phyloP scores from a whole-genome alignment of 805 yeast genomes.

The Candida corydali region DNA sequence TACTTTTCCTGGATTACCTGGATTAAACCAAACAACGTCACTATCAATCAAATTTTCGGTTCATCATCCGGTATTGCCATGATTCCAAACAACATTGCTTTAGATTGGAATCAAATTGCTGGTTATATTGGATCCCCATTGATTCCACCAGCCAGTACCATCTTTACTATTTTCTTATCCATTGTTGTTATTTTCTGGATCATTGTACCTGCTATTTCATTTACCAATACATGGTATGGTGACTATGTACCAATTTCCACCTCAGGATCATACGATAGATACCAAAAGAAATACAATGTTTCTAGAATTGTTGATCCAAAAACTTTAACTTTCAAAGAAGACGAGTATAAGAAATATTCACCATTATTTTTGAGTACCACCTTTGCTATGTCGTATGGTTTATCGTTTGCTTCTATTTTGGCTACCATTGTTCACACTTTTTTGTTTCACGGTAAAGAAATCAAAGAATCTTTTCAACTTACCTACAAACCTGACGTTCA shows the following conservation, averaged over 20 bases:
- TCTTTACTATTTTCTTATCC: slow-evolving; percentile 39
- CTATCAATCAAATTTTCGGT: slow-evolving; percentile 66
- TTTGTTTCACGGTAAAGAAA: slow-evolving; percentile 54
- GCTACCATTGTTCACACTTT: slow-evolving; percentile 57
- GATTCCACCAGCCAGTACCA: slow-evolving; percentile 56
- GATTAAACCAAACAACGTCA: slow-evolving; percentile 57
- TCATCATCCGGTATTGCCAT: slow-evolving; percentile 57
- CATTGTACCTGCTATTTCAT: slow-evolving; percentile 54
- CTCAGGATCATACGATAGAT: slow-evolving; percentile 47
- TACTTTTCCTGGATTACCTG: slow-evolving; percentile 63
- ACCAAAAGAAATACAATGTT: slow-evolving; percentile 48
- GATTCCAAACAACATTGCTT: slow-evolving; percentile 59
- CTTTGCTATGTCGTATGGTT: slow-evolving; percentile 56
- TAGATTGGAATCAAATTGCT: slow-evolving; percentile 65
- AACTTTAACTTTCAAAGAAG: slow-evolving; percentile 39
- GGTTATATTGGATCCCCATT: slow-evolving; percentile 59
- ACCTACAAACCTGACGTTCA: slow-evolving; percentile 33
- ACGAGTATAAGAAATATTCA: slow-evolving; percentile 53
- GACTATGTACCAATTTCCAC: slow-evolving; percentile 52
- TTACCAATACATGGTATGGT: slow-evolving; percentile 55
- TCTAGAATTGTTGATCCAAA: slow-evolving; percentile 39
- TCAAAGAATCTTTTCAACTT: slow-evolving; percentile 26
- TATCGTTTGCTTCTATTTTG: slow-evolving; percentile 55
- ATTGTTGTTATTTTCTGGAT: slow-evolving; percentile 46
- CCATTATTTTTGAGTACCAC: slow-evolving; percentile 60